Evolutionary conservation across 164 flowering plant genomes (phyloP), one percentile per base, ranked within the genome.

Genomic region (Chimonanthus salicifolius): DNA sequence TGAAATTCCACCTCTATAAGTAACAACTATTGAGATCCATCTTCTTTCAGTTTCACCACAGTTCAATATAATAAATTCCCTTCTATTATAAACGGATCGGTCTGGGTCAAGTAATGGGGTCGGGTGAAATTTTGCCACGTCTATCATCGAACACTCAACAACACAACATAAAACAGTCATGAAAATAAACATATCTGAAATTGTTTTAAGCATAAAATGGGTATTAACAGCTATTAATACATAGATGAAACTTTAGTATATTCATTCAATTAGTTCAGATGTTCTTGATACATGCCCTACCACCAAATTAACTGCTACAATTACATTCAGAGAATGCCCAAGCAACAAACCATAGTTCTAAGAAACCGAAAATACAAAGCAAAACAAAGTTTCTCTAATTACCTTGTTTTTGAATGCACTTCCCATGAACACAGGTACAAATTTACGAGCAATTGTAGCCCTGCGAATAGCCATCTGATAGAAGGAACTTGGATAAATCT

Each of bases 331-430:
- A 43, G 62, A 20, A 63, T 13, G 9, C 49, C 68, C 5, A 13
- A 58, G 47, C 21, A n/a, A 71, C 60, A 71, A 60, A 67, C 51
- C 60, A 71, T 48, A 67, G 66, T 71, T 71, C 67, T 20, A 45
- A 43, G 44, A 5, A 33, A 72, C 7, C 9, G 10, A 54, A 58
- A 49, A 43, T 21, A 48, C 21, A 47, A 68, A 3, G 15, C 33
- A 33, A 62, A 44, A 47, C 6, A 69, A 68, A 68, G 16, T 15
- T 45, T 10, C 33, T 70, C 43, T 13, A 64, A 48, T 3, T 84
- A 96, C 99, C 98, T 96, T 96, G 83, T 96, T 96, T 78, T 96
- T 96, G 78, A 96, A 94, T 62, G 99, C 99, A 84, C 98, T 96
- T 7, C 99, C 99, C 99, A 96, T 96, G 78, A 92, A 96, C 68